Evolutionary conservation across 805 yeast genomes (phyloP), one percentile per base, ranked within the genome.

Genomic region (Spathaspora gorwiae): DNA sequence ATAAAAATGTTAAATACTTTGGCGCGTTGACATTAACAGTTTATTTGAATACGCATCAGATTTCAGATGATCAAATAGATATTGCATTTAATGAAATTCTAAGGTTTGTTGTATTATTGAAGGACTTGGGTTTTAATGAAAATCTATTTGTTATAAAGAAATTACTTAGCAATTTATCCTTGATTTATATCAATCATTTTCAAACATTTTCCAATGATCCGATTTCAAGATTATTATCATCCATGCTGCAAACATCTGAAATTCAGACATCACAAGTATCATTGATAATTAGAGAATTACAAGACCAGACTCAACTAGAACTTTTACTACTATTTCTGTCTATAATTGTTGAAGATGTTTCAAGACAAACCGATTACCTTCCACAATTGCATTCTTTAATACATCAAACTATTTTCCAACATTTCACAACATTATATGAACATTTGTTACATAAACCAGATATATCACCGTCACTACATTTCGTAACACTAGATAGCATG

Each of bases 11-110:
- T 49, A 79, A 81, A 55, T 88, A 84, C 59, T 83, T 88, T 55
- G 96, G 95, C 0, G 95, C 95, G 0, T 72, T 86, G 46, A 88
- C 96, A 0, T 81, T 79, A 47, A 76, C 88, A 0, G 94, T 88
- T 5, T 69, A 75, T 50, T 61, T 84, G 37, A 79, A 78, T 47
- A 57, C 52, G 14, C 48, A 48, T 37, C 19, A 42, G 31, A 13
- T 46, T 8, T n/a, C 43, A n/a, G 51, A 54, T 6, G 50, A 47
- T 12, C 32, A 29, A 9, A 46, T 54, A 4, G 52, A 54, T 12
- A 53, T 41, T 8, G 13, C 43, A 24, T 43, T 47, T 12, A 33
- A 45, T 40, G 52, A 52, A 30, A 39, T 50, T n/a, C 19, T 50
- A 14, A 13, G 35, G 3, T 13, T 33, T 3, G 39, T 47, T 13